Evolutionary conservation across 768 basidiomycete species (phyloP).

Genomic region (Lentinula sp.): DNA sequence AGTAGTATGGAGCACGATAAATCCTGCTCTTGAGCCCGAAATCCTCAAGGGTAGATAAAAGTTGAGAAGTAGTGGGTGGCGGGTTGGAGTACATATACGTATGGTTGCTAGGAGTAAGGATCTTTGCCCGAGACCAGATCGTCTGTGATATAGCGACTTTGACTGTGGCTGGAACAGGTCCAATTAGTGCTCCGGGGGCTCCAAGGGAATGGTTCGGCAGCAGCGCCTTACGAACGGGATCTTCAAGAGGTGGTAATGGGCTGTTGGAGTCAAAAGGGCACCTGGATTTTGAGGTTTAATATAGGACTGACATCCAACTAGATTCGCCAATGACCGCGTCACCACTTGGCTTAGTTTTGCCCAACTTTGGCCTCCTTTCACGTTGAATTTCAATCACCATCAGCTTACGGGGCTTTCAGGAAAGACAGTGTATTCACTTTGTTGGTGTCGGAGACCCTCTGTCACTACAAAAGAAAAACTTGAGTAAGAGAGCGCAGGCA

Average conservation of each 20-base stretch:
- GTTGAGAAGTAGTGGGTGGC: slow-evolving; percentile 46
- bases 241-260: neutral
- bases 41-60: slow-evolving; percentile 37
- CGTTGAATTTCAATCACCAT: neutral
- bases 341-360: neutral
- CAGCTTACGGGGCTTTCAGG: neutral
- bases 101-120: neutral
- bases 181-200: neutral
- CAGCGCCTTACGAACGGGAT: neutral
- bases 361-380: neutral
- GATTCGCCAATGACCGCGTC: neutral
- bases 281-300: neutral
- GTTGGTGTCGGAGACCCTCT: neutral
- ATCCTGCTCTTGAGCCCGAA: slow-evolving; percentile 50
- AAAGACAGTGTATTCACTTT: neutral
- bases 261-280: neutral
- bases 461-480: neutral
- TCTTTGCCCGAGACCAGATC: neutral
- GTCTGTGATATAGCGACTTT: neutral
- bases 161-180: neutral
- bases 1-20: slow-evolving; percentile 81
- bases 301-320: neutral
- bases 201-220: neutral
- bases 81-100: slow-evolving; percentile 38
- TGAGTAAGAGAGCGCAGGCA: neutral